A percentile compares a stretch with the other conserved stretches of the same genome.
Evolutionary conservation across 2,329 filamentous ascomycete species (phyloP).

Genomic region (Sporothrix humicola): DNA sequence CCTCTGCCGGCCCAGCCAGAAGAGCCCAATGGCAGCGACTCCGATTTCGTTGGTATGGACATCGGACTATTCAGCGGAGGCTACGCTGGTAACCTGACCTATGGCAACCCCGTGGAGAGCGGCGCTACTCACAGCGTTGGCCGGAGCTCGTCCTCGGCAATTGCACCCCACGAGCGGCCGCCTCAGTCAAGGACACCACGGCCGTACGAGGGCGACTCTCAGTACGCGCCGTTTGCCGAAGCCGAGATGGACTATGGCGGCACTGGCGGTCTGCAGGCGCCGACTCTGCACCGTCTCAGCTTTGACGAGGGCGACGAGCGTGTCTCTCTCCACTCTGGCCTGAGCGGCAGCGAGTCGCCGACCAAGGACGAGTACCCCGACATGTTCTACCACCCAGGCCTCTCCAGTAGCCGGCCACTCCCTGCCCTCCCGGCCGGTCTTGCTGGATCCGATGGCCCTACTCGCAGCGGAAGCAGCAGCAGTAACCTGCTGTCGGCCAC

Average conservation of each 20-base stretch:
- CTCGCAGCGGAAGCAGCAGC: constrained; percentile 41
- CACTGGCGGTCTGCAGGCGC: constrained; percentile 85
- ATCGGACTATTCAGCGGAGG: constrained; percentile 76
- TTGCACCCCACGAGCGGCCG: constrained; percentile 52
- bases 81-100: constrained; percentile 60
- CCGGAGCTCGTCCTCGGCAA: constrained; percentile 43
- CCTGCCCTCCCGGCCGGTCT: constrained; percentile 66
- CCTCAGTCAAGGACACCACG: constrained; percentile 55
- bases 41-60: constrained; percentile 74
- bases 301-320: constrained; percentile 93
- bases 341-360: constrained; percentile 69
- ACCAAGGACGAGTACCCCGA: constrained; percentile 78
- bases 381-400: constrained; percentile 90
- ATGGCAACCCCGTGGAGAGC: constrained; percentile 52
- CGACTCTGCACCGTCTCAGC: constrained; percentile 75
- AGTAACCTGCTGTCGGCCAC: constrained; percentile 56
- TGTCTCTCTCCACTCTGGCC: constrained; percentile 61
- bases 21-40: constrained; percentile 66
- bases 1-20: constrained; percentile 56
- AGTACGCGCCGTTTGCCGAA: constrained; percentile 55
- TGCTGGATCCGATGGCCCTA: constrained; percentile 55
- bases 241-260: constrained; percentile 85
- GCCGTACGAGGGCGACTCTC: constrained; percentile 46
- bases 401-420: constrained; percentile 64
- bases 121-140: constrained; percentile 47